A percentile compares a stretch with the other conserved stretches of the same genome.
phyloP scores from a whole-genome alignment of 495 filamentous ascomycete species.

The Cercophora newfieldiana region DNA sequence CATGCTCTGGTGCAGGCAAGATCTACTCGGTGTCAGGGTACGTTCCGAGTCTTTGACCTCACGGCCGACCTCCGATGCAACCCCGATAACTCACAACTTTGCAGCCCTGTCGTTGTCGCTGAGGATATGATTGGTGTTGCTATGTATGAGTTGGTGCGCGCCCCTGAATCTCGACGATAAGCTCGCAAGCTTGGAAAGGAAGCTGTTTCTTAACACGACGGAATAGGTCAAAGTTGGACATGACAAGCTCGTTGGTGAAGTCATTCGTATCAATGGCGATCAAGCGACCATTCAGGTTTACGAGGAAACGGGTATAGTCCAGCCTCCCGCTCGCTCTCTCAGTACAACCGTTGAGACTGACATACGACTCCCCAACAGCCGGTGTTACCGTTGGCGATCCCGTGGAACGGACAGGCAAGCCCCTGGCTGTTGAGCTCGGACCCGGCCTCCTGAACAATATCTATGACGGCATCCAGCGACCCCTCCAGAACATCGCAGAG shows the following conservation, averaged over 20 bases:
- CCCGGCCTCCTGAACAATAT: constrained; percentile 98
- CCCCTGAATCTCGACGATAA: neutral
- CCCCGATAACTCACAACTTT: constrained; percentile 27
- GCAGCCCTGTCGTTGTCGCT: constrained; percentile 90
- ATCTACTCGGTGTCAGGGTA: constrained; percentile 84
- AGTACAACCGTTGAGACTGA: constrained; percentile 17
- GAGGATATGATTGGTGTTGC: constrained; percentile 99
- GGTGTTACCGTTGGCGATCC: constrained; percentile 96
- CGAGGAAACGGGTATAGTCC: constrained; percentile 83
- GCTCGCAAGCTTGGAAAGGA: neutral
- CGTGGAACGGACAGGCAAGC: constrained; percentile 86
- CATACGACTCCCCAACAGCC: constrained; percentile 50
- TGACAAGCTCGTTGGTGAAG: constrained; percentile 87
- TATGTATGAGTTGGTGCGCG: constrained; percentile 90
- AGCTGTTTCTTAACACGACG: constrained; percentile 52
- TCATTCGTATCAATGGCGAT: constrained; percentile 95
- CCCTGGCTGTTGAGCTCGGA: constrained; percentile 93
- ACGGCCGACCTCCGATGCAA: constrained; percentile 1
- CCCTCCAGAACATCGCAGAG: constrained; percentile 78
- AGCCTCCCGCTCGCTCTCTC: constrained; percentile 8
- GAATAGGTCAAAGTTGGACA: constrained; percentile 75
- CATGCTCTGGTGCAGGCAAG: constrained; percentile 52
- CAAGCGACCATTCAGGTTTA: constrained; percentile 98
- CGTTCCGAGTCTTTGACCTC: constrained; percentile 30
- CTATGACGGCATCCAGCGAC: constrained; percentile 98